Evolutionary conservation across 768 basidiomycete genomes (phyloP), one percentile per base, ranked within the genome.

Genomic region (Mrakia blollopis): DNA sequence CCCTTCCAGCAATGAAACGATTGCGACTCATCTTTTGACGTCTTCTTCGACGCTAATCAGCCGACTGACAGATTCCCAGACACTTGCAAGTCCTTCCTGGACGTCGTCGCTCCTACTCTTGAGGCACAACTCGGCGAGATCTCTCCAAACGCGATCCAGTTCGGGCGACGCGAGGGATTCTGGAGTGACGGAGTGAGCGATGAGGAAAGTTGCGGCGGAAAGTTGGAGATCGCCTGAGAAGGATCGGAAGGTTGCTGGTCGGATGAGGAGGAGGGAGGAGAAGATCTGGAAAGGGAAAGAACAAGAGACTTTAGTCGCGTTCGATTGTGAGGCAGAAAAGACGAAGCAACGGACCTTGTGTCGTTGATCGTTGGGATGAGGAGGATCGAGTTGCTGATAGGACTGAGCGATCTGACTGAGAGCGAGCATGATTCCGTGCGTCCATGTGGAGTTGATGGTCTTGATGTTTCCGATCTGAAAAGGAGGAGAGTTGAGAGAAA

Each of bases 371-470:
- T 83, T 81, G 79, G 82, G 81, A 39, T 63, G 35, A 25, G 41
- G 71, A 23, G 70, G 41, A 21, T 78, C 82, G 39, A 80, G 81
- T 80, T 86, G 82, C 23, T 83, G 85, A 79, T 87, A 89, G 2
- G 89, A 89, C n/a, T 84, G 82, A 0, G 92, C 89, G 23, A 98
- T 85, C 81, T 94, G 91, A 11, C 87, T 86, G 35, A 98, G 85
- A 1, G 88, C 89, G 32, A 90, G 85, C n/a, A 98, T 83, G 13
- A 87, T 90, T 2, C 96, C 96, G 81, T 98, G 94, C 14, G 94
- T 84, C 80, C 91, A 91, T 28, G 86, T 85, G 18, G 85, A 78
- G 83, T 97, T 94, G 30, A 91, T 90, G 18, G 86, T 86, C 37
- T 91, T 83, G 9, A 93, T 83, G 44, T 83, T 82, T 3, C 50